Conservation (phyloP, 169 alveolate species). For the Plasmodium relictum region DNA sequence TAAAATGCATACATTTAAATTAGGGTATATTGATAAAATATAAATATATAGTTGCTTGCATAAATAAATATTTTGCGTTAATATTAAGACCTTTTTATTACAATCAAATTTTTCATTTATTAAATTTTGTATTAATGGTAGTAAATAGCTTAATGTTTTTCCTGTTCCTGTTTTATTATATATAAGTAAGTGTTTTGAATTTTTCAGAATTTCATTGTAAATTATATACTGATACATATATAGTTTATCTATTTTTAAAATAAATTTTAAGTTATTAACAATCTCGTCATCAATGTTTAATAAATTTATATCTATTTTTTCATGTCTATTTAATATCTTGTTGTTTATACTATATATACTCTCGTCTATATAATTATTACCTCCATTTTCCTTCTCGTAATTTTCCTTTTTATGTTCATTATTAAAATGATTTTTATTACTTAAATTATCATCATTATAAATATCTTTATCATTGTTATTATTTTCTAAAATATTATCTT, state of each 20-base stretch:
- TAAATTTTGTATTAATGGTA: constrained; percentile 80
- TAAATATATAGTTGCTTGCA: constrained; percentile 74
- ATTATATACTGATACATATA: constrained; percentile 71
- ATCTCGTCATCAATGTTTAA: constrained; percentile 65
- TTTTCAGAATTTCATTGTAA: constrained; percentile 50
- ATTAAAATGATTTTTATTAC: not conserved
- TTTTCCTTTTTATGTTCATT: too few relatives aligned
- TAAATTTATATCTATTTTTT: constrained; percentile 28
- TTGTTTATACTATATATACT: constrained; percentile 19
- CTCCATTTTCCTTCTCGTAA: not conserved
- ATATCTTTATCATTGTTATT: not conserved
- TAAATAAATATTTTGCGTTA: constrained; percentile 70
- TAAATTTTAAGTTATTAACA: constrained; percentile 41
- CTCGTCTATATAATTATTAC: not conserved
- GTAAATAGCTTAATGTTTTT: constrained; percentile 78
- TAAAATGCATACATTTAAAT: constrained; percentile 64
- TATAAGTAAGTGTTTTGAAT: constrained; percentile 43
- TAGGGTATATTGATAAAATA: constrained; percentile 68
- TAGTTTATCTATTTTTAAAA: constrained; percentile 55
- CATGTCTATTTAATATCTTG: constrained; percentile 54
- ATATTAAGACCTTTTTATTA: constrained; percentile 42
- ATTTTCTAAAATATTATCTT: constrained; percentile 12
- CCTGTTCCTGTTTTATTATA: constrained; percentile 81
- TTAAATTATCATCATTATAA: not conserved
- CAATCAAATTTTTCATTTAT: constrained; percentile 64